Percentiles rank a stretch among this genome's conserved stretches.
These are phyloP conservation scores for Clathrospora elynae DNA, from an alignment of 2,329 filamentous ascomycete species.

Conservation along the genomic window DNA sequence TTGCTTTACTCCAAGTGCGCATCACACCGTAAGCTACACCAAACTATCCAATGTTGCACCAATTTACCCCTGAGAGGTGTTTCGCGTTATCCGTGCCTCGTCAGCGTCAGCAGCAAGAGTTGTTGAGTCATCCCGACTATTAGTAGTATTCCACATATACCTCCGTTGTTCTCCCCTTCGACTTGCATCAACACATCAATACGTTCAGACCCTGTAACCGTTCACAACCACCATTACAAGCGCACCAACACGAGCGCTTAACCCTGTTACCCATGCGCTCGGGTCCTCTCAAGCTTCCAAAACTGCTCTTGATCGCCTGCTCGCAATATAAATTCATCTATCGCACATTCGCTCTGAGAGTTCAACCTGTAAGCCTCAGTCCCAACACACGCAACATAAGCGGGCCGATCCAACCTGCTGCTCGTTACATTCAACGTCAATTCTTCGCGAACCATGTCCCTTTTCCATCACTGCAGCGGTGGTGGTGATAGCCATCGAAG, in stretches of 20 bases:
- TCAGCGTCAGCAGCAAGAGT: conserved; percentile 2
- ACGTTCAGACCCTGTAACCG: neutral
- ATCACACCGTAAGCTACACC: no score
- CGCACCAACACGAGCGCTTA: no score
- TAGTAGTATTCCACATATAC: conserved; percentile 6
- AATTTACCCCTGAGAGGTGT: no score
- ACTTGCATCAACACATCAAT: neutral
- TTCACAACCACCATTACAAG: conserved; percentile 12
- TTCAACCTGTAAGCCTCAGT: conserved; percentile 7
- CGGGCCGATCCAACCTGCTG: conserved; percentile 10
- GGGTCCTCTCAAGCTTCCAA: no score
- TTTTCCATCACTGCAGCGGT: no score
- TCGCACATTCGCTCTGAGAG: conserved; percentile 16
- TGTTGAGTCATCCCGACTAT: conserved; percentile 7
- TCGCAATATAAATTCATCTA: conserved; percentile 17
- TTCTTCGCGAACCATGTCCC: neutral
- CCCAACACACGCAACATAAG: conserved; percentile 15
- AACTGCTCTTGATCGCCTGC: neutral
- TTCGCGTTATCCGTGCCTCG: no score
- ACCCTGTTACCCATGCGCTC: no score
- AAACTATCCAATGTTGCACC: no score
- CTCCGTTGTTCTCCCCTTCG: neutral
- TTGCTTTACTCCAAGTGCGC: no score
- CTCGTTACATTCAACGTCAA: neutral
- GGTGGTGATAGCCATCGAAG: conserved; percentile 10